Percentiles rank a stretch among this genome's conserved stretches.
These are phyloP conservation scores for Ehretia macrophylla DNA, from an alignment of 257 asterid species.

Conservation along the genomic window DNA sequence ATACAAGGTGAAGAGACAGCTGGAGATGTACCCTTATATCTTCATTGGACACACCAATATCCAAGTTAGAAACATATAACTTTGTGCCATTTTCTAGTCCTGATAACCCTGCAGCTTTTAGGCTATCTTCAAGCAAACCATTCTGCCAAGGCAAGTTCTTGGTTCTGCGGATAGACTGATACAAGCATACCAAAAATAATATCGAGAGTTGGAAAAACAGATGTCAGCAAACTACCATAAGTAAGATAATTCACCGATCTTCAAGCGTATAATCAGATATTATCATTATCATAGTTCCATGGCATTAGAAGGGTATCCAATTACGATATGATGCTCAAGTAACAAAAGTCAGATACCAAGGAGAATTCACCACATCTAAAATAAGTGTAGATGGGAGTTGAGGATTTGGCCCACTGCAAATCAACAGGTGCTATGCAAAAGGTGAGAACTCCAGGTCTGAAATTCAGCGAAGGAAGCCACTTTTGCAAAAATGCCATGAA, in stretches of 20 bases:
- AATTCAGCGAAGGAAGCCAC: conserved; percentile 57
- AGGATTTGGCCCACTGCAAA: conserved; percentile 52
- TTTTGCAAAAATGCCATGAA: conserved; percentile 56
- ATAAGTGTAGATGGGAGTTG: conserved; percentile 38
- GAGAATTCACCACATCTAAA: conserved; percentile 26
- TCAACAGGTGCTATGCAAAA: conserved; percentile 51
- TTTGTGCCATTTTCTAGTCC: conserved; percentile 66
- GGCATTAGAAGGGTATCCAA: conserved; percentile 28
- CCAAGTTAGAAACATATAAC: conserved; percentile 69
- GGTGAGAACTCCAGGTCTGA: conserved; percentile 61
- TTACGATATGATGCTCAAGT: conserved; percentile 50
- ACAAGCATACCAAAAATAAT: conserved; percentile 62
- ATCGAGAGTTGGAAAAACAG: conserved; percentile 52
- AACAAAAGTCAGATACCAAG: conserved; percentile 46
- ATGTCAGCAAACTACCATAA: conserved; percentile 56
- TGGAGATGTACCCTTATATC: conserved; percentile 85
- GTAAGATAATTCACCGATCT: conserved; percentile 44
- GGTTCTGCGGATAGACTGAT: conserved; percentile 84
- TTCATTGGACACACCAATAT: conserved; percentile 67
- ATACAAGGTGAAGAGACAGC: conserved; percentile 23
- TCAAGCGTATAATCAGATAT: conserved; percentile 50
- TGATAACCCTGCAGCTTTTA: conserved; percentile 79
- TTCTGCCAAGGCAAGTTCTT: conserved; percentile 81
- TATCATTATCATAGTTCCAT: conserved; percentile 63
- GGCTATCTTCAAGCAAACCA: conserved; percentile 81